Conservation (phyloP, 1,284 basidiomycete species). For the Cryptococcus sp. region DNA sequence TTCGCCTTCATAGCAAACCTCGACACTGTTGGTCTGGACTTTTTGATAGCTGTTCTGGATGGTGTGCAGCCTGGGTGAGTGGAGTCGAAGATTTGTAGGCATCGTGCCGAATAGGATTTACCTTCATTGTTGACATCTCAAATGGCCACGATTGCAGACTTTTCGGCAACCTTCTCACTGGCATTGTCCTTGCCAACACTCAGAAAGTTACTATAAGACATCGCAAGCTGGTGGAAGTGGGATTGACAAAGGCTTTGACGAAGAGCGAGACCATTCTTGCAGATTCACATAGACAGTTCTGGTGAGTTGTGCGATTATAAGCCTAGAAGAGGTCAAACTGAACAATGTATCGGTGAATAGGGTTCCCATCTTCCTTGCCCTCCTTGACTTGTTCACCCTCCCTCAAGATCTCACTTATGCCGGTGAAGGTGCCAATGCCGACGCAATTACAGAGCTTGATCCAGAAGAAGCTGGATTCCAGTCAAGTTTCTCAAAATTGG, state of each 20-base stretch:
- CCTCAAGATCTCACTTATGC: constrained; percentile 64
- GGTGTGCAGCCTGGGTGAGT: constrained; percentile 80
- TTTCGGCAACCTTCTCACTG: constrained; percentile 77
- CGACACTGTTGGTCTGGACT: constrained; percentile 75
- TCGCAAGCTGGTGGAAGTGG: constrained; percentile 81
- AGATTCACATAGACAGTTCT: constrained; percentile 64
- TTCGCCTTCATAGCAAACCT: constrained; percentile 74
- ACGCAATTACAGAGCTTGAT: constrained; percentile 67
- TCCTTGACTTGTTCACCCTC: constrained; percentile 75
- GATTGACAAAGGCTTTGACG: constrained; percentile 76
- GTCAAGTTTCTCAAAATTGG: constrained; percentile 85
- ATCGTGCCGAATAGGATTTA: neutral
- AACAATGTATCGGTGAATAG: constrained; percentile 49
- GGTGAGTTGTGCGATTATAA: constrained; percentile 58
- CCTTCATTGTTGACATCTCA: neutral
- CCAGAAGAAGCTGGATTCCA: constrained; percentile 92
- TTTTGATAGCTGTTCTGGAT: constrained; percentile 74
- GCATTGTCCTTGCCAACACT: constrained; percentile 78
- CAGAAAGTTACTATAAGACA: constrained; percentile 78
- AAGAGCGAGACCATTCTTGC: constrained; percentile 68
- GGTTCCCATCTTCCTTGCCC: constrained; percentile 67
- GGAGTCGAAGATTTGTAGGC: neutral
- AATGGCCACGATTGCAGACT: constrained; percentile 58
- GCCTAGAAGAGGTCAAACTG: neutral
- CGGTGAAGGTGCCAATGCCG: constrained; percentile 53